Conservation (phyloP, 192 early-diverging fungal species). For the Geranomyces michiganensis region DNA sequence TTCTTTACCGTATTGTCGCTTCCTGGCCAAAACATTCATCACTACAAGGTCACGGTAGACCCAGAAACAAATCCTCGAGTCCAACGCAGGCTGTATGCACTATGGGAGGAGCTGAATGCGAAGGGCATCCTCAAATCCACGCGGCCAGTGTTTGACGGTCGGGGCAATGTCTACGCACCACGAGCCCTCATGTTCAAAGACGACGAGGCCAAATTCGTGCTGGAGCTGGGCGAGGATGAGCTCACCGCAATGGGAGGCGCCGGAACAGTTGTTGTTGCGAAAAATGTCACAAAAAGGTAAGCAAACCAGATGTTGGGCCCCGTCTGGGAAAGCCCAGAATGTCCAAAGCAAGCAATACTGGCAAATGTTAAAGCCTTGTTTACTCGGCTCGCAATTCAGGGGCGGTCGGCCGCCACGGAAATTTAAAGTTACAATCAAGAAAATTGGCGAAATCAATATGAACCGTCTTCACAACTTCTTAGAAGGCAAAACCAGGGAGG, state of each 20-base stretch:
- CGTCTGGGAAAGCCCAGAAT: background rate
- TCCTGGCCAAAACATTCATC: conserved; percentile 71
- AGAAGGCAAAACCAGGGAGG: conserved; percentile 48
- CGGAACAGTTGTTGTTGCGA: too few species aligned
- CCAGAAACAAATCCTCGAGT: conserved; percentile 79
- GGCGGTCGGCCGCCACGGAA: conserved; percentile 42
- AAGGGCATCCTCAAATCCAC: conserved; percentile 61
- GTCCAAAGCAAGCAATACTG: background rate
- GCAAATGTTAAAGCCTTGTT: too few species aligned
- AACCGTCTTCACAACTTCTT: conserved; percentile 48
- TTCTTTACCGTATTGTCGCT: conserved; percentile 76
- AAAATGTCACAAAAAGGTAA: too few species aligned
- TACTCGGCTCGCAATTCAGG: background rate
- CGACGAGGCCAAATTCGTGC: conserved; percentile 60
- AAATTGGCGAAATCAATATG: conserved; percentile 70
- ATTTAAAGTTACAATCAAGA: conserved; percentile 70
- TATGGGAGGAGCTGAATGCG: conserved; percentile 56
- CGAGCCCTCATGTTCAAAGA: conserved; percentile 58
- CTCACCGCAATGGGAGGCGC: background rate
- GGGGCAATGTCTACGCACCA: conserved; percentile 74
- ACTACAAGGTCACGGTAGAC: conserved; percentile 81
- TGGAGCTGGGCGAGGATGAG: conserved; percentile 56
- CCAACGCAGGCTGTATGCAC: conserved; percentile 67
- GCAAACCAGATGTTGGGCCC: background rate
- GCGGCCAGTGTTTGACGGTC: conserved; percentile 82